These are phyloP conservation scores for Eurotiales sp. DNA, from an alignment of 2,329 filamentous ascomycete species.

Conservation along the genomic window DNA sequence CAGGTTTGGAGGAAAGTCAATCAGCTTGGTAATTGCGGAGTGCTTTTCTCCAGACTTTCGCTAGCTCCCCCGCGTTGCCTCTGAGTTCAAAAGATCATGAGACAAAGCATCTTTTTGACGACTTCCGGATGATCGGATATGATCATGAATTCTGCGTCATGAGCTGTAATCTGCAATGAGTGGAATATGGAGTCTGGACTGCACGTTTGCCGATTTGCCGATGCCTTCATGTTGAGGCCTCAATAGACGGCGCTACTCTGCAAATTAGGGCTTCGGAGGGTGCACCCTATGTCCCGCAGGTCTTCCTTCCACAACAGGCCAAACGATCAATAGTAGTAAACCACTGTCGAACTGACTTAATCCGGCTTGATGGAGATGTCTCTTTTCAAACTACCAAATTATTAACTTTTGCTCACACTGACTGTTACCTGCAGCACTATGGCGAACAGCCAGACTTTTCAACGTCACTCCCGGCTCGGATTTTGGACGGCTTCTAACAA, in stretches of 20 bases:
- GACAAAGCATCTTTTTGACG: neutral
- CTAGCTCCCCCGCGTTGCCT: too few relatives aligned
- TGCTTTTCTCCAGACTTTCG: neutral
- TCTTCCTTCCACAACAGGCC: too few relatives aligned
- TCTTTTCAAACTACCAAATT: neutral
- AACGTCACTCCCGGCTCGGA: too few relatives aligned
- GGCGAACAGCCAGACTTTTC: too few relatives aligned
- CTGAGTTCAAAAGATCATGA: neutral
- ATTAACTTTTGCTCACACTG: neutral
- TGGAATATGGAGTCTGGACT: neutral
- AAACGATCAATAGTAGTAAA: too few relatives aligned
- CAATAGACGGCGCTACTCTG: neutral
- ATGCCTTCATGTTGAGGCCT: neutral
- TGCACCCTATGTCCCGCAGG: too few relatives aligned
- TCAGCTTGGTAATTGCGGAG: neutral
- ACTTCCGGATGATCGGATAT: neutral
- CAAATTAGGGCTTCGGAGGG: neutral
- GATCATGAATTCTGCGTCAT: neutral
- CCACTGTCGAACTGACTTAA: neutral
- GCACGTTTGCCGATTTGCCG: neutral
- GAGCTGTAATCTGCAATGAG: too few relatives aligned
- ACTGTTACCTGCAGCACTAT: neutral
- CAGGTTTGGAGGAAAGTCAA: neutral
- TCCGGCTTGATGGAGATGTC: neutral
- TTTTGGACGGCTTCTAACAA: constrained; percentile 1